Base-by-base conservation (phyloP, 495 filamentous ascomycete species). In the Trichoderma virens region DNA sequence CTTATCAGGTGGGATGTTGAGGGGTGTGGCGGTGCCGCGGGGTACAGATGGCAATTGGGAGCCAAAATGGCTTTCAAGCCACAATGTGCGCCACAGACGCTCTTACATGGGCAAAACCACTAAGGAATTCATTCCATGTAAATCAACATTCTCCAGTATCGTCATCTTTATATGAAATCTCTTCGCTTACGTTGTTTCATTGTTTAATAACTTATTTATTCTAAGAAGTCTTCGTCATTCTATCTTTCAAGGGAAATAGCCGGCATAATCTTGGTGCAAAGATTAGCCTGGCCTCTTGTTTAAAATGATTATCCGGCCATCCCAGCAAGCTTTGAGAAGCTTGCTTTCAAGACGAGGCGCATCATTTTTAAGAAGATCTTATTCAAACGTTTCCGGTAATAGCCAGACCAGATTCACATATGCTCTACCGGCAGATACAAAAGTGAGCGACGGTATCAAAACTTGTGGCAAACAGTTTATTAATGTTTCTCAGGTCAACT, bases 11-110 rank as follows among this genome's bases (percentile, higher is more conserved):
- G 41, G 41, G 41, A 45, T 45, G 41, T 56, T 27, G 51, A 56
- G 51, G 51, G 51, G 51, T 56, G 51, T 56, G 51, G 51, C 51
- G 51, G 51, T 56, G 51, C 23, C 23, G 51, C 51, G 51, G 51
- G 51, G 51, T 56, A n/a, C n/a, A n/a, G n/a, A n/a, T 56, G 25
- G 2, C 14, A 20, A 18, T 9, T 28, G 25, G 25, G 5, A 11
- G 23, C 9, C 20, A 23, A 56, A 45, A 16, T 16, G 41, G 51
- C 27, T 3, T 23, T 18, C 25, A 3, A 56, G 51, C 51, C 51
- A 56, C 51, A 28, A 16, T 9, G 11, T 16, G 51, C 23, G 51
- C 51, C 51, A 56, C 51, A 56, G 25, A 14, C 18, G 8, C 1
- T 18, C 27, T 30, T 45, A 45, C 45, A 28, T 11, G 13, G 51